These are phyloP conservation scores for Ascochyta viciae-villosae DNA, from an alignment of 2,329 filamentous ascomycete genomes.

Conservation along the genomic window DNA sequence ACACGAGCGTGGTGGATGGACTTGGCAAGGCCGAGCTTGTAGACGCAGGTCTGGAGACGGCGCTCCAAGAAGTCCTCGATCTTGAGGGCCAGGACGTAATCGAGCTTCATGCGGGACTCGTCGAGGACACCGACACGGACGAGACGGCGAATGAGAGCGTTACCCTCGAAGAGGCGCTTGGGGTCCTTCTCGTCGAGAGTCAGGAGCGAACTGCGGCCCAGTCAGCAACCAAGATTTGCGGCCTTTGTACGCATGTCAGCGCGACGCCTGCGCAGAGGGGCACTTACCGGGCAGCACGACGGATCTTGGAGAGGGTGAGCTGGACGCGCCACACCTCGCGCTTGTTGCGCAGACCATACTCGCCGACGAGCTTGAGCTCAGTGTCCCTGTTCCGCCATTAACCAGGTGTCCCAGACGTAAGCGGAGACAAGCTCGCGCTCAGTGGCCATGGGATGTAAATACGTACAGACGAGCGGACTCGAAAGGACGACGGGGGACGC, in stretches of 20 bases:
- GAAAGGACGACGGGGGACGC: constrained; percentile 97
- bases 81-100: constrained; percentile 99
- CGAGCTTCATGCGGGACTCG: constrained; percentile 99
- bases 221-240: constrained; percentile 21
- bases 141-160: constrained; percentile 99
- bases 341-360: constrained; percentile 99
- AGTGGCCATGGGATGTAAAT: constrained; percentile 78
- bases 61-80: constrained; percentile 99
- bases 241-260: constrained; percentile 18
- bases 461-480: constrained; percentile 99
- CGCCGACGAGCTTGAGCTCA: constrained; percentile 99
- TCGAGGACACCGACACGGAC: constrained; percentile 99
- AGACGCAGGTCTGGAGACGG: constrained; percentile 99
- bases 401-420: constrained; percentile 83
- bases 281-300: constrained; percentile 98
- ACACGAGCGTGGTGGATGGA: constrained; percentile 99
- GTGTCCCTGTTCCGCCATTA: constrained; percentile 83
- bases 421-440: constrained; percentile 96
- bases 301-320: constrained; percentile 99
- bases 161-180: constrained; percentile 99
- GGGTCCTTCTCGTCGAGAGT: constrained; percentile 99
- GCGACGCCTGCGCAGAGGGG: constrained; percentile 5
- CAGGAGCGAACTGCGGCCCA: constrained; percentile 83
- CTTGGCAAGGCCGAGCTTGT: constrained; percentile 99
- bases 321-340: constrained; percentile 99